Evolutionary conservation across 129 eudicot genomes (phyloP).

Genomic region (Logfia minima): DNA sequence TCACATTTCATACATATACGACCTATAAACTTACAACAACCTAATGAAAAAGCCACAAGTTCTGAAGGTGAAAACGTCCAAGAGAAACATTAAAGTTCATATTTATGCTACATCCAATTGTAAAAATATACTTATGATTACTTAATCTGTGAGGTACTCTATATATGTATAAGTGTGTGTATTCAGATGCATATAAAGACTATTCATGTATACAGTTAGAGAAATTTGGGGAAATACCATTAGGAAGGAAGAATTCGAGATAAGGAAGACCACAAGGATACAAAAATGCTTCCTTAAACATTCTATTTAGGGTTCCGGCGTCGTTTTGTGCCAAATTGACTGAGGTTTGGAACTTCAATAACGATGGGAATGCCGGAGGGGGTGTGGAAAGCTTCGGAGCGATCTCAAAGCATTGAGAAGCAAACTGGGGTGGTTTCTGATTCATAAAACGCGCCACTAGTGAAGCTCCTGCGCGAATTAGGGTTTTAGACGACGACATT

Average conservation of each 20-base stretch:
- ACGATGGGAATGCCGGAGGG: slow-evolving; percentile 24
- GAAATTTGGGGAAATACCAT: slow-evolving; percentile 42
- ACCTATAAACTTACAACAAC: background rate
- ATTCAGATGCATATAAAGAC: background rate
- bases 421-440: slow-evolving; percentile 6
- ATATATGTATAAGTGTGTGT: background rate
- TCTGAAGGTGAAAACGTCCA: no score
- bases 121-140: background rate
- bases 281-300: slow-evolving; percentile 33
- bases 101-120: no score
- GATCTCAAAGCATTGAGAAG: slow-evolving; percentile 4
- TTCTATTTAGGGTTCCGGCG: slow-evolving; percentile 17
- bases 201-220: slow-evolving; percentile 16
- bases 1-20: background rate
- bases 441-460: background rate
- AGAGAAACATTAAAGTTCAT: background rate
- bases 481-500: slow-evolving; percentile 46
- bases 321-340: slow-evolving; percentile 35
- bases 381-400: slow-evolving; percentile 28
- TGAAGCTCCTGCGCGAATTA: slow-evolving; percentile 45
- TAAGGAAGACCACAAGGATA: slow-evolving; percentile 64
- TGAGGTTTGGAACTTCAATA: slow-evolving; percentile 23
- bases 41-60: background rate
- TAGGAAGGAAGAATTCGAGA: slow-evolving; percentile 54
- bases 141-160: background rate